A percentile compares a stretch with the other conserved stretches of the same genome.
These are phyloP conservation scores for Mycena leptocephala DNA, from an alignment of 768 basidiomycete species.

Conservation along the genomic window DNA sequence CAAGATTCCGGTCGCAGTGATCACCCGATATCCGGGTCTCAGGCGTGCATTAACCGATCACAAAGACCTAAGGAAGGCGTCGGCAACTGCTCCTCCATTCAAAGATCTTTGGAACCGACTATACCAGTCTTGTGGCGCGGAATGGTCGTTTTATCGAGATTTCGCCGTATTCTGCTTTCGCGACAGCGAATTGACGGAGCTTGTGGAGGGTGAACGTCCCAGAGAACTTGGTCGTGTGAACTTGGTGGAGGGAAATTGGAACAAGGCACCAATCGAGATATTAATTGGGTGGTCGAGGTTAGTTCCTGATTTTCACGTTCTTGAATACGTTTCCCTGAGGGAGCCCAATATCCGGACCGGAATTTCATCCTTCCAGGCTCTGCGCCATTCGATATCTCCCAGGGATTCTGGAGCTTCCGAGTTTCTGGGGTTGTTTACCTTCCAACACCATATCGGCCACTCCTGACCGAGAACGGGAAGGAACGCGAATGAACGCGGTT, in stretches of 20 bases:
- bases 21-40: constrained; percentile 14
- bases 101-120: background rate
- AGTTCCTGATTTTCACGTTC: background rate
- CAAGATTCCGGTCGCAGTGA: background rate
- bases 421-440: background rate
- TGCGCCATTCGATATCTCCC: constrained; percentile 14
- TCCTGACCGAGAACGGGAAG: no score
- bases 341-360: background rate
- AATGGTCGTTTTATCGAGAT: constrained; percentile 8
- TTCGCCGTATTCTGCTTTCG: constrained; percentile 10
- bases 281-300: background rate
- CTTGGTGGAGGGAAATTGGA: background rate
- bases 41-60: background rate
- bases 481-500: background rate
- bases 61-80: background rate
- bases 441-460: background rate
- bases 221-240: background rate
- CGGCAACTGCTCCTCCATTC: background rate
- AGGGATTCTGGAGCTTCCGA: constrained; percentile 2
- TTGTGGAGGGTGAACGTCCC: background rate
- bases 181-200: background rate
- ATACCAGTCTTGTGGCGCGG: background rate
- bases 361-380: background rate
- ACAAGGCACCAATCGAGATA: background rate
- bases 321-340: background rate